Base-by-base conservation (phyloP, 495 filamentous ascomycete species). In the Penicillium longicatenatum region DNA sequence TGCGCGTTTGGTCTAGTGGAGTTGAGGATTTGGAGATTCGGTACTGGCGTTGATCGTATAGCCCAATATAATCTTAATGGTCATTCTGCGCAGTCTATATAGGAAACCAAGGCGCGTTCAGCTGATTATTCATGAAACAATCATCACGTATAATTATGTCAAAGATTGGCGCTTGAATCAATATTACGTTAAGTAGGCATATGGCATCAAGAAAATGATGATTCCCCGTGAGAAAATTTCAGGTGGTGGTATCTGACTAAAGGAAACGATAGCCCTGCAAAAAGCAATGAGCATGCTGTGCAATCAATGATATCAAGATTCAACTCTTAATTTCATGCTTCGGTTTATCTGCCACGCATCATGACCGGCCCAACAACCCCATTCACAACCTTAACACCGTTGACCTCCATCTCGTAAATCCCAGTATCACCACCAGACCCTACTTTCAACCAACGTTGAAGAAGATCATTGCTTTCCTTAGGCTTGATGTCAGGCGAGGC, bases 391-490 rank as follows among this genome's bases (percentile, higher is more conserved):
- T 73, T 74, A 9, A 78, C 73, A 3, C 75, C 77, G 9, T 70
- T 66, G 45, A 82, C 63, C 54, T 77, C 74, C 0, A 61, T 65
- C 63, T 82, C 80, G 50, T 64, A 75, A 24, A 82, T 77, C 0
- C 83, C 83, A 17, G 70, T 81, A 11, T 74, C 69, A 24, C 66
- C 72, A 5, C 79, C 79, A 24, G 73, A 80, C 0, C 83, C 85
- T 19, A 70, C 63, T 61, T 79, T 63, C 59, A 84, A 54, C 92
- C 91, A 97, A 43, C 79, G 71, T 57, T 76, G 70, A 51, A 98
- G 71, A 66, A 98, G 66, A 57, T 90, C 87, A 64, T 98, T 98
- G 64, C 92, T 93, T 77, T 98, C 93, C 76, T 88, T 90, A 2
- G 94, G 94, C 74, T 97, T 97, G 60, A 98, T 84, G 7, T 75